Conservation (phyloP, 495 filamentous ascomycete genomes). For the Chaetomium cochliodes region DNA sequence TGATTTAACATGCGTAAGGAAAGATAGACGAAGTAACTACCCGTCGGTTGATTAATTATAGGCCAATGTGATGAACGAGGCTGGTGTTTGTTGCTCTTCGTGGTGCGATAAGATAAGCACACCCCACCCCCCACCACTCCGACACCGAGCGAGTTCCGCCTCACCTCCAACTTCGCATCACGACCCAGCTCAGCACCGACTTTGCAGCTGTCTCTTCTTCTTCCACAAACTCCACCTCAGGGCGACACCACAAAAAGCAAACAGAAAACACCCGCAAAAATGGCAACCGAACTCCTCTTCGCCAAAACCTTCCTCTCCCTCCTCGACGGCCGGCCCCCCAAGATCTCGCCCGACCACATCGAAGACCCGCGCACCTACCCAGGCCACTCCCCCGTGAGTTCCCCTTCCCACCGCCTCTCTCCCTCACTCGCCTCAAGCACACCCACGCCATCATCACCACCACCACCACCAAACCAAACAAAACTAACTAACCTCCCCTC, state of each 20-base stretch:
- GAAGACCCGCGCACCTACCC: constrained; percentile 75
- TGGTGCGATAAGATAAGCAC: constrained; percentile 3
- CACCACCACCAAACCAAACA: background rate
- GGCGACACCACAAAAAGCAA: background rate
- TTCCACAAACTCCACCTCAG: background rate
- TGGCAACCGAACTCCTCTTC: constrained; percentile 70
- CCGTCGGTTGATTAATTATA: too few species aligned
- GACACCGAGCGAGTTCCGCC: background rate
- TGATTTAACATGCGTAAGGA: too few species aligned
- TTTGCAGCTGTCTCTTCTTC: background rate
- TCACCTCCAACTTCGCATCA: constrained; percentile 2
- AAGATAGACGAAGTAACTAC: too few species aligned
- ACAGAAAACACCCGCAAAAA: constrained; percentile 8
- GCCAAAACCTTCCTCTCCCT: constrained; percentile 76
- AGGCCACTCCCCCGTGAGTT: constrained; percentile 65
- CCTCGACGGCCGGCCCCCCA: constrained; percentile 72
- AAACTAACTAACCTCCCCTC: background rate
- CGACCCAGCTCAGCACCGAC: background rate
- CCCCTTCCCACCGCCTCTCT: background rate
- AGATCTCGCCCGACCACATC: constrained; percentile 80
- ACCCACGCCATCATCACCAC: too few species aligned
- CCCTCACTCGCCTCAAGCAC: background rate
- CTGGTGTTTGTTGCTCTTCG: background rate
- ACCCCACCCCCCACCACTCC: background rate
- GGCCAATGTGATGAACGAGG: background rate